phyloP scores from a whole-genome alignment of 129 eudicot genomes.

The Arctium lappa region DNA sequence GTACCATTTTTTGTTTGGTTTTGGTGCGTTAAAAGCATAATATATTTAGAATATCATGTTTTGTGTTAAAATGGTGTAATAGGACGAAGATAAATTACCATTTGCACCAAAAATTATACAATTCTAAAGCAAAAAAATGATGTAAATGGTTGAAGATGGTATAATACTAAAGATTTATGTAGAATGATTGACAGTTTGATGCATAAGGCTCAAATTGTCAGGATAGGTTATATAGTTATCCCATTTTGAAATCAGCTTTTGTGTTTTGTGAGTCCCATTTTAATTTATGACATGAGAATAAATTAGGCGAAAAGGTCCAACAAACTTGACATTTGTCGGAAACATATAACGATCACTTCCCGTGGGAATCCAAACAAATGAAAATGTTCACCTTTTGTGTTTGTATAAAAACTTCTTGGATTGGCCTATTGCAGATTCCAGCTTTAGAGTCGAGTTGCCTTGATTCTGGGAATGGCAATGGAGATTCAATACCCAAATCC shows the following conservation, averaged over 20 bases:
- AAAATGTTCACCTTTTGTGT: constrained; percentile 33
- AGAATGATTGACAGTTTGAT: neutral
- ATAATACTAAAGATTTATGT: neutral
- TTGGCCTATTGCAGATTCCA: constrained; percentile 36
- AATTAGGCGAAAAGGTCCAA: neutral
- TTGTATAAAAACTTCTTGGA: constrained; percentile 31
- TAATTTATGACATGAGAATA: neutral
- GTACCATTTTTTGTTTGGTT: neutral
- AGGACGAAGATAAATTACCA: neutral
- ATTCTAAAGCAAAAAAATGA: neutral
- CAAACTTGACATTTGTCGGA: neutral
- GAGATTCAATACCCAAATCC: constrained; percentile 32
- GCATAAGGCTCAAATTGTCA: neutral
- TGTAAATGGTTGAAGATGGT: neutral
- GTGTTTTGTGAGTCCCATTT: neutral
- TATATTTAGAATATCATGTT: neutral
- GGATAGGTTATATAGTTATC: neutral
- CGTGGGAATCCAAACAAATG: neutral
- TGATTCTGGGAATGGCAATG: constrained; percentile 38
- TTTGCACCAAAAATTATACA: neutral
- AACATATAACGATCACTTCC: neutral
- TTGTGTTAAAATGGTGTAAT: neutral
- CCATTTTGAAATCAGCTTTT: neutral
- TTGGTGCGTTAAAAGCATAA: neutral
- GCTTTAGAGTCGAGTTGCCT: constrained; percentile 20